phyloP scores from a whole-genome alignment of 768 basidiomycete genomes.

The Lyophyllum shimeji region DNA sequence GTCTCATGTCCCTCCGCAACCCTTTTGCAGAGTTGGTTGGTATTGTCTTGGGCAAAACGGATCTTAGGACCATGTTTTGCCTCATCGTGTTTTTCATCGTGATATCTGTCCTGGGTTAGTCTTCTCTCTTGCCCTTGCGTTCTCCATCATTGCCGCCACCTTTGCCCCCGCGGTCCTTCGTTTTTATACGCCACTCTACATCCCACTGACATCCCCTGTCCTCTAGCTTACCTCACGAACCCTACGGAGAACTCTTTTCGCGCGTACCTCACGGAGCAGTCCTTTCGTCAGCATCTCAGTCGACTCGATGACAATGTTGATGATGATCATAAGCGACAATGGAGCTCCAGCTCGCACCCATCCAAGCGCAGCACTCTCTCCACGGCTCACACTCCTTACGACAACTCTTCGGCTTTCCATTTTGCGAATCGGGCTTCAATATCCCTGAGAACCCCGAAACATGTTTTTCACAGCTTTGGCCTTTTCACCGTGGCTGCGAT shows the following conservation, averaged over 20 bases:
- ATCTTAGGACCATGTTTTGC: constrained; percentile 71
- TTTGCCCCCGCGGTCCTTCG: not conserved
- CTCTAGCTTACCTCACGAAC: constrained; percentile 89
- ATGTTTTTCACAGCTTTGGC: constrained; percentile 81
- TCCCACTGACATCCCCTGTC: constrained; percentile 13
- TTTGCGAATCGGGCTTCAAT: constrained; percentile 94
- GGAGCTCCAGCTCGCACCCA: constrained; percentile 25
- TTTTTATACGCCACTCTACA: constrained; percentile 9
- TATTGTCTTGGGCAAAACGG: constrained; percentile 54
- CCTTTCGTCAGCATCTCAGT: constrained; percentile 91
- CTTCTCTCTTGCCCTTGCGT: not conserved
- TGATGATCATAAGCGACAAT: constrained; percentile 43
- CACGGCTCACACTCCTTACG: constrained; percentile 26
- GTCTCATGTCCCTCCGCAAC: constrained; percentile 57
- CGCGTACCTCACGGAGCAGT: constrained; percentile 94
- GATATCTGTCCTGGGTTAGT: constrained; percentile 70
- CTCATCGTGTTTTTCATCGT: constrained; percentile 68
- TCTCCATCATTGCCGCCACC: not conserved
- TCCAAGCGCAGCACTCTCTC: constrained; percentile 27
- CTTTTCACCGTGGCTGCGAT: constrained; percentile 85
- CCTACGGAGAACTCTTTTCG: constrained; percentile 93
- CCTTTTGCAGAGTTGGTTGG: constrained; percentile 51
- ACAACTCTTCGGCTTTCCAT: constrained; percentile 59
- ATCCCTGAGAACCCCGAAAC: constrained; percentile 88
- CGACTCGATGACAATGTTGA: constrained; percentile 71